Conservation (phyloP, 1,284 basidiomycete species). For the Schizophyllum commune region DNA sequence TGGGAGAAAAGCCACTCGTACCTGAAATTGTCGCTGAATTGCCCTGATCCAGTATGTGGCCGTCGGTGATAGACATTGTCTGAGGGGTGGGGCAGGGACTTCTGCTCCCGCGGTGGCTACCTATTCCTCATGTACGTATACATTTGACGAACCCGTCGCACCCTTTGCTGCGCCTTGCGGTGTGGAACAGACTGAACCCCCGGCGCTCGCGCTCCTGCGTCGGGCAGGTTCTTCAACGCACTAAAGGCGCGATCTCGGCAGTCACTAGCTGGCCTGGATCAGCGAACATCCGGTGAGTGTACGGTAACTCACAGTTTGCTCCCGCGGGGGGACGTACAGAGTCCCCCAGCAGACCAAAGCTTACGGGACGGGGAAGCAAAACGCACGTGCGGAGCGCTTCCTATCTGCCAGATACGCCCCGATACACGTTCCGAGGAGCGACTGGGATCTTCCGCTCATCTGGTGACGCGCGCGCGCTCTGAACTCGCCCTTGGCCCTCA, state of each 20-base stretch:
- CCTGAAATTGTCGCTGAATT: background rate
- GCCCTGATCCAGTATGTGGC: conserved; percentile 36
- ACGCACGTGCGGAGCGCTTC: background rate
- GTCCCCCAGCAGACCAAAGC: background rate
- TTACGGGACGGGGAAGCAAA: background rate
- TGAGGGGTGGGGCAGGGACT: conserved; percentile 14
- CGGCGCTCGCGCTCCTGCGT: background rate
- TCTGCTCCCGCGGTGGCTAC: background rate
- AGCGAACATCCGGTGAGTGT: background rate
- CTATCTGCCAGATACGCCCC: background rate
- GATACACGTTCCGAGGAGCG: background rate
- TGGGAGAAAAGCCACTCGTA: conserved; percentile 16
- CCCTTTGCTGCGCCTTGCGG: too few relatives aligned
- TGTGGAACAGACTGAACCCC: background rate
- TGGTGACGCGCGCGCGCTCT: background rate
- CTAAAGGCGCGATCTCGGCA: background rate
- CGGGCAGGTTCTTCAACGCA: background rate
- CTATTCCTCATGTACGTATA: background rate
- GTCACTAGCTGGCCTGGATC: background rate
- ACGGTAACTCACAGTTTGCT: background rate
- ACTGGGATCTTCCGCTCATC: background rate
- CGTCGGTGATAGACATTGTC: conserved; percentile 48
- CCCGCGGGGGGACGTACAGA: background rate
- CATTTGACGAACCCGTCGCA: too few relatives aligned
- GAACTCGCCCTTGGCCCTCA: background rate